Evolutionary conservation across 345 rosid genomes (phyloP), one percentile per base, ranked within the genome.

Genomic region (Linum usitatissimum): DNA sequence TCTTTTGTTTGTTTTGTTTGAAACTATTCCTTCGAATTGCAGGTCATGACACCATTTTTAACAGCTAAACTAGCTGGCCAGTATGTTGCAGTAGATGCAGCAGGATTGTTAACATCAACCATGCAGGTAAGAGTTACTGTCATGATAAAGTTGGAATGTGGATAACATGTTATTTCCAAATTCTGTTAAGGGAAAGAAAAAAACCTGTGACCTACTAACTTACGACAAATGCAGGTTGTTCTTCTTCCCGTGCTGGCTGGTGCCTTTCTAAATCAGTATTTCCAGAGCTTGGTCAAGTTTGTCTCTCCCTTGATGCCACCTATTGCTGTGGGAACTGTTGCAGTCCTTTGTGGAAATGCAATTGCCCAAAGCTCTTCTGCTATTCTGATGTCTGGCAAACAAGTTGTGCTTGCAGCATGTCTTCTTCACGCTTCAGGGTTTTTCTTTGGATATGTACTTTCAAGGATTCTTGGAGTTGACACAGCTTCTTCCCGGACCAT

Each of bases 11-110:
- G 51, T 45, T 45, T 45, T 4, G 10, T 45, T 45, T 12, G 15
- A 45, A 45, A 45, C 14, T 45, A 3, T 38, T 42, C 68, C 23
- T 67, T 66, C 10, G 0, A 18, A 66, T 65, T 75, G 56, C 78
- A 92, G 95, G 72, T 86, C 64, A 89, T 89, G 96, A 92, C 96
- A 64, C 96, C 96, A 60, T 79, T 84, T 69, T 85, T 89, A 28
- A 89, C 96, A 0, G 88, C 92, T 7, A 92, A 84, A 73, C 84
- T 89, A 55, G 96, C 91, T 59, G 83, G 89, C 62, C 93, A 86
- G 65, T 92, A 86, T 69, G 86, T 92, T 68, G 80, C 89, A 0
- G 93, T 92, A 36, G 96, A 88, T 78, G 93, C 93, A 59, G 62
- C 65, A 55, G 96, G 84, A 70, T 61, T 88, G 49, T 70, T 86